Evolutionary conservation across 1,284 basidiomycete genomes (phyloP), one percentile per base, ranked within the genome.

Genomic region (Quambalaria eucalypti): DNA sequence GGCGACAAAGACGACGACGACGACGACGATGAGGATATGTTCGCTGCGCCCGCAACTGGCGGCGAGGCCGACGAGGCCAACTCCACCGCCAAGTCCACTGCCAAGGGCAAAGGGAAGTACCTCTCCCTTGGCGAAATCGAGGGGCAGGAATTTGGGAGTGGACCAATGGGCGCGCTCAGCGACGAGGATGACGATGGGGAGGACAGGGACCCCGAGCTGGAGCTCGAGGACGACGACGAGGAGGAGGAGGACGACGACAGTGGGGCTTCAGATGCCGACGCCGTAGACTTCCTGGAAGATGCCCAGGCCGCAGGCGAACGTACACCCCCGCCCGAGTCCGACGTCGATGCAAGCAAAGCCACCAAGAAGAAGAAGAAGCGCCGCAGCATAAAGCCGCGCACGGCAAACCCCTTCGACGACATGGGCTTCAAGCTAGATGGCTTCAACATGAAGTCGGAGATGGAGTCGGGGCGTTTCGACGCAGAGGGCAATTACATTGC

Each of bases 401-500:
- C 12, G 19, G n/a, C 21, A 14, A 23, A 26, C 25, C 7, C 21
- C 4, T 46, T 46, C 25, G 42, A 39, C 21, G 21, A 23, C 19
- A 93, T 95, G 91, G 95, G 92, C 1, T 90, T 81, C 76, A 87
- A 92, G 69, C 76, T 97, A 12, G 92, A 89, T 7, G 87, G 87
- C 29, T 99, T 99, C 83, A 96, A 99, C 77, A 97, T 99, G 95
- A 87, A 91, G 64, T 86, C 88, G 64, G 95, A 99, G 81, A 92
- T 99, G 86, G 85, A 88, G 69, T 89, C 95, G 75, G 95, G 95
- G 30, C 88, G 90, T 68, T 96, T 99, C 79, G 87, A 90, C 9
- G 88, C 87, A 55, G 93, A 97, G 68, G 95, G 95, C 47, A 76
- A 73, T 57, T 96, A 92, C 75, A 82, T 91, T 53, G 84, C 84